A percentile compares a stretch with the other conserved stretches of the same genome.
phyloP scores from a whole-genome alignment of 345 rosid genomes.

The Dipteronia sinensis region DNA sequence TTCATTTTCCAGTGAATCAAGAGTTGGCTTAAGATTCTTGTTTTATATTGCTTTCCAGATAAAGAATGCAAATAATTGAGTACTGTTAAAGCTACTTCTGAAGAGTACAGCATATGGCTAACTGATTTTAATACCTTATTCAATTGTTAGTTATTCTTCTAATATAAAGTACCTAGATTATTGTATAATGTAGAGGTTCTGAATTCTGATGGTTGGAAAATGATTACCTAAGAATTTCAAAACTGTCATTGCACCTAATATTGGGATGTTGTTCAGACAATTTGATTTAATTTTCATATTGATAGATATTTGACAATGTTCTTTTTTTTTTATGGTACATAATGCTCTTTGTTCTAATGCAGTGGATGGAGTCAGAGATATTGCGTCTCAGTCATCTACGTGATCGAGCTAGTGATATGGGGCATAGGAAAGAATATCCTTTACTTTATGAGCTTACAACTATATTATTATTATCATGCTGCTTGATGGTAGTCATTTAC shows the following conservation, averaged over 20 bases:
- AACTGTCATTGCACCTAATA: not conserved
- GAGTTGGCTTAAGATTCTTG: not conserved
- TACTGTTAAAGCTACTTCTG: not conserved
- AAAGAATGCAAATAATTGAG: not conserved
- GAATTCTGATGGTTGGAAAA: not conserved
- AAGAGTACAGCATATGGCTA: not conserved
- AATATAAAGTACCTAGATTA: not conserved
- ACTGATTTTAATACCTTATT: not conserved
- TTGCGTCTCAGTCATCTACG: conserved; percentile 88
- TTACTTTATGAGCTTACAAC: conserved; percentile 21
- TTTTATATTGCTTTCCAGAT: not conserved
- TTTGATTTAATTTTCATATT: not conserved
- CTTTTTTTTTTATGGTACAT: conserved; percentile 8
- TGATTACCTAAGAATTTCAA: not conserved
- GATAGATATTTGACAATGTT: not conserved
- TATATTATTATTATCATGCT: conserved; percentile 5
- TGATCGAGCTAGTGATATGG: conserved; percentile 99
- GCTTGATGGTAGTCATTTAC: not conserved
- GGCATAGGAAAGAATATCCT: conserved; percentile 98
- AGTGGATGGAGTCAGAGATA: conserved; percentile 90
- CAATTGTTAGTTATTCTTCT: not conserved
- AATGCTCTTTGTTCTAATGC: conserved; percentile 33
- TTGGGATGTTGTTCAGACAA: not conserved
- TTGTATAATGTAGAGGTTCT: not conserved
- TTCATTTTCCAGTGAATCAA: not conserved